These are phyloP conservation scores for Agaricus subrufescens DNA, from an alignment of 768 basidiomycete species.

Conservation along the genomic window DNA sequence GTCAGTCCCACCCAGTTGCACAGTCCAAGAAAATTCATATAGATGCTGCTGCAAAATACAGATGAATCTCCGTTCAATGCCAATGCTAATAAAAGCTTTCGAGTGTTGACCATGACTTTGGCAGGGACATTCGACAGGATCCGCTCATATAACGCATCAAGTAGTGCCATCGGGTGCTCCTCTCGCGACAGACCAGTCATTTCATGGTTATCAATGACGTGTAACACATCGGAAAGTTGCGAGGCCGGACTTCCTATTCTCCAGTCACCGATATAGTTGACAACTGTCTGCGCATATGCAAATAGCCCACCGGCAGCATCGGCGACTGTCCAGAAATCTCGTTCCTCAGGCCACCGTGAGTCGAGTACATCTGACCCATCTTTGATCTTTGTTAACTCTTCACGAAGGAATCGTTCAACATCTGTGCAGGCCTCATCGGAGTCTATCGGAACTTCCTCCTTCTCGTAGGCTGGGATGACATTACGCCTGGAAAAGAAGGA, in stretches of 20 bases:
- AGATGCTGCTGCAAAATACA: no score
- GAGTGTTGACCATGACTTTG: background rate
- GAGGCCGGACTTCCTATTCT: background rate
- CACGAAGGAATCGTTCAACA: background rate
- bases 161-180: constrained; percentile 1
- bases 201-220: background rate
- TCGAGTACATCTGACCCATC: background rate
- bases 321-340: background rate
- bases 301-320: background rate
- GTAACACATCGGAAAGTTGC: background rate
- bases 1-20: background rate
- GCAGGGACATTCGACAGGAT: background rate
- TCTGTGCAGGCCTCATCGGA: background rate
- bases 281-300: background rate
- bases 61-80: background rate
- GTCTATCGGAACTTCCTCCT: background rate
- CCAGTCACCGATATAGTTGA: background rate
- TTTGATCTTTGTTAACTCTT: background rate
- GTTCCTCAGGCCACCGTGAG: background rate
- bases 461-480: background rate
- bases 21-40: background rate
- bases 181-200: background rate
- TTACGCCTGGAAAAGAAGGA: background rate
- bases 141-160: constrained; percentile 6
- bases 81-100: background rate